Evolutionary conservation across 164 flowering plant species (phyloP).

Genomic region (Brasenia schreberi): DNA sequence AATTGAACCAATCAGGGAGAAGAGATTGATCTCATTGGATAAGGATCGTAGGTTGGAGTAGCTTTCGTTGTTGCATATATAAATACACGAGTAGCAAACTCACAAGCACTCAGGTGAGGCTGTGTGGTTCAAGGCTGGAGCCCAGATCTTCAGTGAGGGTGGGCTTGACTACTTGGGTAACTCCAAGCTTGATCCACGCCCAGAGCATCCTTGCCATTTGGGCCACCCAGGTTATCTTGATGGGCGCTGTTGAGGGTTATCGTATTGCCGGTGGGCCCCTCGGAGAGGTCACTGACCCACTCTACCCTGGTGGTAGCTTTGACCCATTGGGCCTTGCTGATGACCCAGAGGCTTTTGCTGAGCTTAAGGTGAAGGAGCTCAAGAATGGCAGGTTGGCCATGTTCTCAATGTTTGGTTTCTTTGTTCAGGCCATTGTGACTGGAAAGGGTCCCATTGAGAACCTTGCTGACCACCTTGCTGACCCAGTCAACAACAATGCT

Average conservation of each 20-base stretch:
- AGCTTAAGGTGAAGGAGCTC: slow-evolving; percentile 2
- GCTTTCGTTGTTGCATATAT: background rate
- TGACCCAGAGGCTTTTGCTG: slow-evolving; percentile 1
- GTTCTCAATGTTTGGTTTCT: slow-evolving; percentile 4
- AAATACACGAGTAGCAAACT: slow-evolving; percentile 34
- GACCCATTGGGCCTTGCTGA: slow-evolving; percentile 2
- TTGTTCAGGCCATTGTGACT: slow-evolving; percentile 10
- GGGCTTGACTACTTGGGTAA: slow-evolving; percentile 34
- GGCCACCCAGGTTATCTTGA: background rate
- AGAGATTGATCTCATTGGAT: background rate
- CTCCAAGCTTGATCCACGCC: slow-evolving; percentile 35
- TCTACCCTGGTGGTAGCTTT: slow-evolving; percentile 2
- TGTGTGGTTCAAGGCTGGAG: slow-evolving; percentile 42
- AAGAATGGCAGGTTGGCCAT: slow-evolving; percentile 1
- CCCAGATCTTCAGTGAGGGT: slow-evolving; percentile 36
- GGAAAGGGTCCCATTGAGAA: slow-evolving; percentile 10
- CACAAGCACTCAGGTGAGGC: slow-evolving; percentile 28
- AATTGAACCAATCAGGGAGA: background rate
- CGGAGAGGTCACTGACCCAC: slow-evolving; percentile 2
- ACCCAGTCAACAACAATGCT: slow-evolving; percentile 11
- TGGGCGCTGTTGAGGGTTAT: slow-evolving; percentile 6
- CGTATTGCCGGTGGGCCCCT: slow-evolving; percentile 1
- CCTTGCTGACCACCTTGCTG: slow-evolving; percentile 14
- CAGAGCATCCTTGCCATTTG: slow-evolving; percentile 24
- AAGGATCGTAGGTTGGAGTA: background rate